Base-by-base conservation (phyloP, 202 grass and related monocot species). In the Eragrostis tef region DNA sequence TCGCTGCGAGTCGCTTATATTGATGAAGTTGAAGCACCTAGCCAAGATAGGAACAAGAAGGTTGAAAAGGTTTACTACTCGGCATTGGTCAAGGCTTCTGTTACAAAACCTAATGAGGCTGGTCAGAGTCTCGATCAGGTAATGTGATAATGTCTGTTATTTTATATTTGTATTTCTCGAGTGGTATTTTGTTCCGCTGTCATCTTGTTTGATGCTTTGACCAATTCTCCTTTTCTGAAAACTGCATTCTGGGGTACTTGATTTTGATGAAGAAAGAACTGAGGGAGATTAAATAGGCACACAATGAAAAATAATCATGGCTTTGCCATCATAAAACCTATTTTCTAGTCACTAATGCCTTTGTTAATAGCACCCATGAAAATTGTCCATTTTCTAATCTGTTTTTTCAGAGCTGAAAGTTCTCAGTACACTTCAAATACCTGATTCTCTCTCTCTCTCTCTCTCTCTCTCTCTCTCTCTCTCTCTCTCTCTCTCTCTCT, bases 1-100 rank as follows among this genome's bases (percentile, higher is more conserved):
- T 95, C 96, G 3, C 87, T 98, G 27, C 90, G 96, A 14, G 96
- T 99, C 77, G 96, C 95, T 45, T 98, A 98, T 88, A 95, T 98
- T 73, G 95, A 98, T 84, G 95, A 98, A 77, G 95, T 98, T 77
- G 96, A 98, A 90, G 87, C 88, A 27, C 63, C 83, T 54, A 90
- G 73, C 69, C 87, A 86, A 54, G 90, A 88, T 73, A 79, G 83
- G 70, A 85, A 79, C 75, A 86, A 82, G 80, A 95, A 93, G 83
- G 87, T 79, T 31, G 89, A 93, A 53, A 99, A 99, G 75, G 96
- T 91, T 83, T 99, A 99, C 83, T 99, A 99, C 79, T 99, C 96
- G 64, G 87, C 89, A 56, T 88, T 99, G 46, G 96, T 99, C 71
- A 99, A 99, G 89, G 96, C 96, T 78, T 82, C 92, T 82, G 87